phyloP scores from a whole-genome alignment of 140 eudicot genomes.

The Cichorium intybus region DNA sequence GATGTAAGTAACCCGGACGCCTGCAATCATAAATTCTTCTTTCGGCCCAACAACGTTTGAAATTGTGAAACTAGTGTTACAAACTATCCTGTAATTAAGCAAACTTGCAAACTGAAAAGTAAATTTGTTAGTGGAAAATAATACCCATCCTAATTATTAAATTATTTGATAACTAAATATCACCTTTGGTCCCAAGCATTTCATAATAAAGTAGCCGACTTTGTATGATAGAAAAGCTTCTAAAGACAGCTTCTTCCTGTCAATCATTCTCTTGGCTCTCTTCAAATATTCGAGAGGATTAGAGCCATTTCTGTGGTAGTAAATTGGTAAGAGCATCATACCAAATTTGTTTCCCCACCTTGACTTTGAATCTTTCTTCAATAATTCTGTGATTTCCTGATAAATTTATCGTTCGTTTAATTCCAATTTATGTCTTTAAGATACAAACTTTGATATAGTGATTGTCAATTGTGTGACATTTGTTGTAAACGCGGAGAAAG shows the following conservation, averaged over 20 bases:
- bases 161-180: not conserved
- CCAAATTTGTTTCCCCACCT: conserved; percentile 85
- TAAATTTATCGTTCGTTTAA: not conserved
- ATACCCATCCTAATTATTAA: not conserved
- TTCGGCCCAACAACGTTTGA: conserved; percentile 81
- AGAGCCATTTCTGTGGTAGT: conserved; percentile 41
- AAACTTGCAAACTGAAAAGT: conserved; percentile 51
- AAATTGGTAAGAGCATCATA: conserved; percentile 58
- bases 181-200: conserved; percentile 69
- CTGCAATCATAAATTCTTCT: conserved; percentile 54
- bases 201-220: conserved; percentile 46
- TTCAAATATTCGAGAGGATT: conserved; percentile 57
- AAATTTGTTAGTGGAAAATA: conserved; percentile 6
- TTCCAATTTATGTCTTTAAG: too few species aligned
- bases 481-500: not conserved
- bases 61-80: conserved; percentile 74
- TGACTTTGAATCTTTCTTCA: conserved; percentile 37
- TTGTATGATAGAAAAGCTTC: conserved; percentile 71
- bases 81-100: conserved; percentile 56
- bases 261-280: conserved; percentile 73
- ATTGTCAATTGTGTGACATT: too few species aligned
- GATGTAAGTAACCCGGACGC: conserved; percentile 51
- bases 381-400: conserved; percentile 57
- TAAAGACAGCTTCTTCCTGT: conserved; percentile 66
- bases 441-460: too few species aligned